Evolutionary conservation across 2,329 filamentous ascomycete species (phyloP), one percentile per base, ranked within the genome.

Genomic region (Verticillium isaacii): DNA sequence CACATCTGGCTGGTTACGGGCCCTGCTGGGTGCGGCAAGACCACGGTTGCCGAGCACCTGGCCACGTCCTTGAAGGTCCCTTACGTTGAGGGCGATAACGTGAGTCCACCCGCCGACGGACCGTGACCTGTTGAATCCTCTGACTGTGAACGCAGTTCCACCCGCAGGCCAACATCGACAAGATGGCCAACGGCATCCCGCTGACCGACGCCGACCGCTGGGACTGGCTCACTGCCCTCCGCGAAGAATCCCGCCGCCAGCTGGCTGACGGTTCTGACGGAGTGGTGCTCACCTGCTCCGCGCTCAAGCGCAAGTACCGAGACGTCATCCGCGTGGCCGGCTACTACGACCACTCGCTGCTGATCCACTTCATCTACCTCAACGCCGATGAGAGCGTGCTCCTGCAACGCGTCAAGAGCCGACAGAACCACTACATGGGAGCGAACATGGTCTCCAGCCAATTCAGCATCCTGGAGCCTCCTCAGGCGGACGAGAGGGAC

Each of bases 231-330:
- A 91, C 89, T 56, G 82, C 82, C 14, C 83, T 95, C 15, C 90
- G 91, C 65, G 85, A 92, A 66, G 89, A 88, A 70, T 85, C 87
- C 7, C 80, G 88, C 61, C 76, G 77, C 60, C 79, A 79, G 58
- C 79, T 90, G 63, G 77, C 80, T 61, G 76, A 75, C 57, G 86
- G 87, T 41, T 82, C 85, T 19, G 78, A 83, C 34, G 89, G 92
- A 57, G 95, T 97, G n/a, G 91, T 99, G 58, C 85, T 99, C 64
- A 97, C 95, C 60, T 99, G 95, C 83, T 97, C 92, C 14, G 95
- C 94, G 1, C 84, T 99, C 60, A 98, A 98, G 83, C 91, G 91
- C 74, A 97, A 96, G 78, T 99, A 99, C 81, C 89, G 95, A 68
- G 95, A 99, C 70, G 91, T 94, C 65, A 92, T 95, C 73, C 87